Base-by-base conservation (phyloP, 768 basidiomycete species). In the Auriscalpium orientale region DNA sequence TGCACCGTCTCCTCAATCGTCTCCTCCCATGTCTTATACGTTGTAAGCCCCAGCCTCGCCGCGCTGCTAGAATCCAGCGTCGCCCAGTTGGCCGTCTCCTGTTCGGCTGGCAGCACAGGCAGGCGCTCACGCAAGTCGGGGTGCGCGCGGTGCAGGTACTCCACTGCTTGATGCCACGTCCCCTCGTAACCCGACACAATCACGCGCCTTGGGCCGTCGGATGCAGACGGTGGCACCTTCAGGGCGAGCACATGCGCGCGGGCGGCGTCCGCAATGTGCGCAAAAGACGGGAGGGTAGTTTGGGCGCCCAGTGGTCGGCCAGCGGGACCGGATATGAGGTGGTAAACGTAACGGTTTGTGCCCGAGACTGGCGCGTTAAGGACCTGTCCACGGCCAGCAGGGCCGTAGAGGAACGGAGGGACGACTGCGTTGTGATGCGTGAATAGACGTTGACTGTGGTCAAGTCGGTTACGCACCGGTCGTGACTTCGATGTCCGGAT, bases 331-430 rank as follows among this genome's bases (percentile, higher is more conserved):
- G 38, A 20, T 51, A 70, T 58, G 47, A 70, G 62, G 16, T 46
- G 58, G 50, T 68, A 64, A 22, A 70, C 9, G 46, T 62, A 61
- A 8, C 16, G 46, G 53, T 70, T 69, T 21, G 68, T 60, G 53
- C 66, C 62, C 10, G 53, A 34, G n/a, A 46, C 46, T 11, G 34
- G 21, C 10, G 60, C 7, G 16, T 56, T 55, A 57, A 59, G 59
- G 20, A 63, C 65, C 2, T 63, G 60, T 33, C 59, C 58, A 22
- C 54, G 58, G n/a, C 60, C 58, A n/a, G 43, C 10, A 1, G 67
- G 68, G 1, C 71, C 70, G 43, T 65, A 68, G 16, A 68, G 46
- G 59, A 70, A 67, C 0, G 68, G 64, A 8, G 69, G 71, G 40
- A 67, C 63, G 49, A 71, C 69, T 70, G 28, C 7, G 28, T 28